Base-by-base conservation (phyloP, 257 asterid genomes). In the Haberlea rhodopensis region DNA sequence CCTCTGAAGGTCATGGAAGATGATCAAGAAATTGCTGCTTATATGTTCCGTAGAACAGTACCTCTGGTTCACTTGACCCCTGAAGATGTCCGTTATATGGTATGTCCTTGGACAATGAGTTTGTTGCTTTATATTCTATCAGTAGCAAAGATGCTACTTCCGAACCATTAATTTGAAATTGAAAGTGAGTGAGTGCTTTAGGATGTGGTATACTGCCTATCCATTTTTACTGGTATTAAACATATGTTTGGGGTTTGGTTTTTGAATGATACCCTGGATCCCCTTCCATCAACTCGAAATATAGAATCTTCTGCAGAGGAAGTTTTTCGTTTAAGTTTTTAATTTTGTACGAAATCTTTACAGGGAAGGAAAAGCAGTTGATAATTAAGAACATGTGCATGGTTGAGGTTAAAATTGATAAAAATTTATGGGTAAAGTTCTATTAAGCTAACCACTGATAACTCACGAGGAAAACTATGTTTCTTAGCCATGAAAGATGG, bases 41-140 rank as follows among this genome's bases (percentile, higher is more conserved):
- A 87, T 77, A 94, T 94, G 99, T 94, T 94, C 71, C 99, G 99
- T 10, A 84, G 99, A 85, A 94, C 99, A 16, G 97, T 94, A 67
- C 99, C 99, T 73, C 86, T 89, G 61, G 71, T 84, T 76, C 91
- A 85, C 76, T 71, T 94, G 82, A 81, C 91, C 45, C 83, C 95
- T 24, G 97, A 90, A 70, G 99, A 94, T 77, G 91, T 94, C 73
- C 95, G 97, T 24, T 71, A 78, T 75, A 94, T 94, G 99, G 99
- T 94, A 84, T 74, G 88, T 66, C 54, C 60, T 64, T 51, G 16
- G 57, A 62, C 65, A 46, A 69, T 56, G n/a, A 53, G 53, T 24
- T 18, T 21, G n/a, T 26, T 51, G 0, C 10, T 1, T 15, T 53
- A 23, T 37, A 6, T 54, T 6, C 18, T 6, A 15, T 58, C 49